phyloP scores from a whole-genome alignment of 352 stramenopile genomes.

The Phytophthora fragariae region DNA sequence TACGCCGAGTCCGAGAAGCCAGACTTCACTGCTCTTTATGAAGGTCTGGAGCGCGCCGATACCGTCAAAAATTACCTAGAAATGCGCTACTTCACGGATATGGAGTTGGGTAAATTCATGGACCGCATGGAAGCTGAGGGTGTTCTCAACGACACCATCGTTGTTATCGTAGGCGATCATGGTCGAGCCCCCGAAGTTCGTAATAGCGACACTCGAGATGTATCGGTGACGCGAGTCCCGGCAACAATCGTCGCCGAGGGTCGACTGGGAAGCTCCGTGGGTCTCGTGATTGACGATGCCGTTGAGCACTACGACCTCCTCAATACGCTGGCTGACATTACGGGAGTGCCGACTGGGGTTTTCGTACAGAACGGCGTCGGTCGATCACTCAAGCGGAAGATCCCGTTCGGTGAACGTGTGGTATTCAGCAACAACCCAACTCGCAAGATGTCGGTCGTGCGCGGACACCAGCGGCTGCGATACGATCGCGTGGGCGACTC shows the following conservation, averaged over 20 bases:
- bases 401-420: neutral
- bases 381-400: constrained; percentile 1
- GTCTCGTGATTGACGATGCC: neutral
- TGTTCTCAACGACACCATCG: constrained; percentile 3
- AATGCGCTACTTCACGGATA: constrained; percentile 4
- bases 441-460: constrained; percentile 5
- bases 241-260: neutral
- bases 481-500: constrained; percentile 4
- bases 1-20: neutral
- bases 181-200: neutral
- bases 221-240: neutral
- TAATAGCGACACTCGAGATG: neutral
- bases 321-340: neutral
- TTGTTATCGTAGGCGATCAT: neutral
- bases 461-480: neutral
- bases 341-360: neutral
- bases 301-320: constrained; percentile 5
- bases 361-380: neutral
- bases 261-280: neutral
- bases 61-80: neutral
- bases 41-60: neutral
- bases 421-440: constrained; percentile 4
- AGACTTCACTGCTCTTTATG: constrained; percentile 1
- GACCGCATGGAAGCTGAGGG: neutral
- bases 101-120: constrained; percentile 2